Evolutionary conservation across 1,284 basidiomycete species (phyloP).

Genomic region (Ganoderma sp.): DNA sequence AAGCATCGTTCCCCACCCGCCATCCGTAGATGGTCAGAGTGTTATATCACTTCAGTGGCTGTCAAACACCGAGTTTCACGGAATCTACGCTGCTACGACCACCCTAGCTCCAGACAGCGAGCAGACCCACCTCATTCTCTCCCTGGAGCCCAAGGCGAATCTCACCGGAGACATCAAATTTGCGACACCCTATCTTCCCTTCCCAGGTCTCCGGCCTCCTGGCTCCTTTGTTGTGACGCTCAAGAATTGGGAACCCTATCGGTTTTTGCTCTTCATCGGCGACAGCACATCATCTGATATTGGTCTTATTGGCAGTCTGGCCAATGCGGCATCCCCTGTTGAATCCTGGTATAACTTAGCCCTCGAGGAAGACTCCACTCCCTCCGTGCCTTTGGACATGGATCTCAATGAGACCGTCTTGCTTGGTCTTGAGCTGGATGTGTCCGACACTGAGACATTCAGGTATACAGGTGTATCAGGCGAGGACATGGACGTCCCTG

Average conservation of each 20-base stretch:
- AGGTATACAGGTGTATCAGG: slow-evolving; percentile 50
- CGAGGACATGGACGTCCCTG: slow-evolving; percentile 53
- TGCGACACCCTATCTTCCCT: slow-evolving; percentile 58
- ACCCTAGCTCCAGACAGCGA: slow-evolving; percentile 50
- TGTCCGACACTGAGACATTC: slow-evolving; percentile 59
- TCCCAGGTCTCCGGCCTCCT: slow-evolving; percentile 57
- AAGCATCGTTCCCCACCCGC: slow-evolving; percentile 63
- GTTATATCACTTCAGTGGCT: slow-evolving; percentile 73
- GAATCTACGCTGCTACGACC: slow-evolving; percentile 63
- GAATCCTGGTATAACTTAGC: slow-evolving; percentile 72
- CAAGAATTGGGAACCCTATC: slow-evolving; percentile 69
- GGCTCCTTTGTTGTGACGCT: slow-evolving; percentile 62
- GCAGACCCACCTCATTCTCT: slow-evolving; percentile 66
- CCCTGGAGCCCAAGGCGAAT: slow-evolving; percentile 63
- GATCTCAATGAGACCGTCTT: slow-evolving; percentile 76
- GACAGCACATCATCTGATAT: slow-evolving; percentile 80
- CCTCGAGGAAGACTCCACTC: slow-evolving; percentile 76
- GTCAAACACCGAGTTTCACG: slow-evolving; percentile 73
- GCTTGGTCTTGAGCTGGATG: slow-evolving; percentile 70
- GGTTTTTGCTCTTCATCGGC: slow-evolving; percentile 69
- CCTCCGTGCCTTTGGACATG: slow-evolving; percentile 72
- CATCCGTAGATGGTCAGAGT: slow-evolving; percentile 53
- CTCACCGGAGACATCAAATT: slow-evolving; percentile 55
- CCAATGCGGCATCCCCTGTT: slow-evolving; percentile 36
- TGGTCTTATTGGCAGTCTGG: slow-evolving; percentile 65